Evolutionary conservation across 192 early-diverging fungal genomes (phyloP), one percentile per base, ranked within the genome.

Genomic region (Backusella parvicylindrica): DNA sequence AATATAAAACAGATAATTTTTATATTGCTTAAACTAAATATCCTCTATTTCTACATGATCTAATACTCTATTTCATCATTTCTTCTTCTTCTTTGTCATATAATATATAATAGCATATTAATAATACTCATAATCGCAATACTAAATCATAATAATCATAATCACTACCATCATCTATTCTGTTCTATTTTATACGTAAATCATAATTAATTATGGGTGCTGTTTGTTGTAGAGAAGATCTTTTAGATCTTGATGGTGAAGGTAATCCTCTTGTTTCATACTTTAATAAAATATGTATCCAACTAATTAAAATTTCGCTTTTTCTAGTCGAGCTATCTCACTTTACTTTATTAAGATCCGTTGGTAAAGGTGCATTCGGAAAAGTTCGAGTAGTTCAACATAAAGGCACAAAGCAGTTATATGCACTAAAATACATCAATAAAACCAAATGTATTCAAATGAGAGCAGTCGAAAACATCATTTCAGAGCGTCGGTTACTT

Each of bases 401-500:
- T 80, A 95, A 91, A 75, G 84, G 84, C 15, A 90, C 92, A 0
- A 92, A 93, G 75, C 83, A 89, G 69, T 83, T 94, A 31, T 98
- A 92, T 64, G 97, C 97, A 26, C 89, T 98, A 41, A 98, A 98
- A 84, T 97, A 97, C 79, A 98, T 98, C 87, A 95, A 95, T 87
- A 98, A 98, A 84, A 88, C 83, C 23, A 91, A 95, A 74, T 97
- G 96, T 80, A 97, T 98, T 33, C 81, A 87, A 68, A 96, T 93
- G 93, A 82, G 88, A 66, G 93, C 97, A 1, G 89, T 96, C 7
- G 89, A 95, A 49, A 97, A 98, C 77, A 94, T 97, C 41, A 90
- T 98, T 64, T 91, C 93, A 56, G 97, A 98, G 84, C 86, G 97
- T 37, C 87, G 90, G 16, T 81, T 98, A 69, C 81, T 98, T 6